Percentiles rank a stretch among this genome's conserved stretches.
phyloP scores from a whole-genome alignment of 75 land plant species.

The Picea glauca region DNA sequence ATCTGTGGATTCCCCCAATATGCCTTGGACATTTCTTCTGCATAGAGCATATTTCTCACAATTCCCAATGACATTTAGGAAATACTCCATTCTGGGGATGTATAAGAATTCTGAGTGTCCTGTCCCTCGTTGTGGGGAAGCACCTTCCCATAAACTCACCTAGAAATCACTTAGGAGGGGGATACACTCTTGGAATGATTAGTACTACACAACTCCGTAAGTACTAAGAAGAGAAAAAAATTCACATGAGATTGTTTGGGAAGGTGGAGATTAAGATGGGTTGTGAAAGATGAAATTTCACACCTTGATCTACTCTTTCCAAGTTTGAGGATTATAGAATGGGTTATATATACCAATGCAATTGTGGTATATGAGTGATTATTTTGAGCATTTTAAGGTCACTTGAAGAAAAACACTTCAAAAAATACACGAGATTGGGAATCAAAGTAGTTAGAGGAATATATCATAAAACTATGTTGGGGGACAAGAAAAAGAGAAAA shows the following conservation, averaged over 20 bases:
- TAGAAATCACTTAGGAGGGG: too few species aligned
- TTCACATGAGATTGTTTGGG: not conserved
- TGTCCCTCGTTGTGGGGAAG: too few species aligned
- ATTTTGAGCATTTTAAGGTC: not conserved
- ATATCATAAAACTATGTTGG: conserved; percentile 8
- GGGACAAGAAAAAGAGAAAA: not conserved
- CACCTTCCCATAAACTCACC: too few species aligned
- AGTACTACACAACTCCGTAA: conserved; percentile 1
- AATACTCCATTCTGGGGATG: too few species aligned
- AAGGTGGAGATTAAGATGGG: not conserved
- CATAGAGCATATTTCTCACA: too few species aligned
- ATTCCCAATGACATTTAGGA: too few species aligned
- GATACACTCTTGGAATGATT: too few species aligned
- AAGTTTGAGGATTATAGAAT: not conserved
- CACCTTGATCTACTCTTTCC: not conserved
- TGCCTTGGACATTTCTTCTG: too few species aligned
- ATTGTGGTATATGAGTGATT: not conserved
- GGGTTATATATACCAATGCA: not conserved
- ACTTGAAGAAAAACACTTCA: not conserved
- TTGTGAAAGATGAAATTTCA: not conserved
- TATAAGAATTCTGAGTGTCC: too few species aligned
- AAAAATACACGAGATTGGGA: not conserved
- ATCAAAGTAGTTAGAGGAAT: conserved; percentile 7
- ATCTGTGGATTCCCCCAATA: too few species aligned
- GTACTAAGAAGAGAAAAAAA: too few species aligned